These are phyloP conservation scores for Cucumis hystrix DNA, from an alignment of 306 rosid genomes.

Conservation along the genomic window DNA sequence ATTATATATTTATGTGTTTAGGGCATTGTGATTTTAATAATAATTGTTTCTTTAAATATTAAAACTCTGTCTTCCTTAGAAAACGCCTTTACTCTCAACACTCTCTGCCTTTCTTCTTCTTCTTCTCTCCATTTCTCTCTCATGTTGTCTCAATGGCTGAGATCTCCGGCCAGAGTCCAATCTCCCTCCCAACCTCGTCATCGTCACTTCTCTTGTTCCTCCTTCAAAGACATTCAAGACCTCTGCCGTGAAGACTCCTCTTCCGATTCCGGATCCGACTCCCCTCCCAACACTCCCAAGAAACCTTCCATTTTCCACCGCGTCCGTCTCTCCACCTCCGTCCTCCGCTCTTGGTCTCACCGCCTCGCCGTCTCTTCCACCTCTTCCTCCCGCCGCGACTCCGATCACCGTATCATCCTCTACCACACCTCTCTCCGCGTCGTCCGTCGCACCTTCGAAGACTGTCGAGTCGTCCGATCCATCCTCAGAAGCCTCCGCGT, in stretches of 20 bases:
- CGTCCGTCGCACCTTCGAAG: slow-evolving; percentile 69
- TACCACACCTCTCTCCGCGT: slow-evolving; percentile 79
- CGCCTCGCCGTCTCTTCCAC: background rate
- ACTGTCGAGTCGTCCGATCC: slow-evolving; percentile 46
- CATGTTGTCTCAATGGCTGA: slow-evolving; percentile 81
- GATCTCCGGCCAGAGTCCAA: slow-evolving; percentile 36
- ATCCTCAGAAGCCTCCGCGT: slow-evolving; percentile 46
- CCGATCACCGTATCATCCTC: slow-evolving; percentile 36
- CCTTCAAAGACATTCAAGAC: slow-evolving; percentile 64
- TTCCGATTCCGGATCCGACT: slow-evolving; percentile 4
- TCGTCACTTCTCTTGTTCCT: slow-evolving; percentile 28
- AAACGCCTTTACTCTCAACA: background rate
- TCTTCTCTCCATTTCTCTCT: background rate
- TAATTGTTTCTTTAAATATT: background rate
- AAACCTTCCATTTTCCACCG: slow-evolving; percentile 56
- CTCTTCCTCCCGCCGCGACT: background rate
- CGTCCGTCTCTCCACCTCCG: slow-evolving; percentile 28
- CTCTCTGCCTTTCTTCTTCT: background rate
- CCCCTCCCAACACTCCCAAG: slow-evolving; percentile 27
- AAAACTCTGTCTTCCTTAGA: background rate
- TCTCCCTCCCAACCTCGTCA: slow-evolving; percentile 9
- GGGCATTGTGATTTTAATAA: background rate
- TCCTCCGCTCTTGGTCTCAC: slow-evolving; percentile 28
- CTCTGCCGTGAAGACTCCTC: slow-evolving; percentile 20
- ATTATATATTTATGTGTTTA: too few relatives aligned